Conservation (phyloP, 1,284 basidiomycete genomes). For the Moniliophthora roreri region DNA sequence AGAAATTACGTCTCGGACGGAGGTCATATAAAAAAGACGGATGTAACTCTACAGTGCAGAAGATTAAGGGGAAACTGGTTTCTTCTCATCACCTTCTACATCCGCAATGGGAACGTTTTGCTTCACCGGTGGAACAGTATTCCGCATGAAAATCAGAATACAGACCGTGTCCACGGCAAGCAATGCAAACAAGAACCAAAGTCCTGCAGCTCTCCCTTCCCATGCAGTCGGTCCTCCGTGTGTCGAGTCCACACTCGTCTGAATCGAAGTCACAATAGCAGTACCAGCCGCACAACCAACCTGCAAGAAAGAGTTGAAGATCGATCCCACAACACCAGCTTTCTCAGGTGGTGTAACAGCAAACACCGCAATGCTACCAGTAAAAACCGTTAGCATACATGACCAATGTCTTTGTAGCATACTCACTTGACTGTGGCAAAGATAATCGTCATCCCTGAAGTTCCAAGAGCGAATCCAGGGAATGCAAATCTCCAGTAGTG, state of each 20-base stretch:
- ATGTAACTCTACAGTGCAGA: too few species aligned
- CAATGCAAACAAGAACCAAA: constrained; percentile 7
- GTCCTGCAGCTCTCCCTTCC: constrained; percentile 3
- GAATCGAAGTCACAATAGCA: constrained; percentile 1
- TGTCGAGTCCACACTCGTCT: background rate
- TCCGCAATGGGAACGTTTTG: background rate
- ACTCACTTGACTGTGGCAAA: constrained; percentile 38
- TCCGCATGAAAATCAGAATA: constrained; percentile 1
- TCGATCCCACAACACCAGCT: constrained; percentile 1
- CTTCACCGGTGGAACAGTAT: background rate
- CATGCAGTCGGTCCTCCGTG: background rate
- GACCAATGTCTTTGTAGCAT: background rate
- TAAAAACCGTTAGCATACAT: background rate
- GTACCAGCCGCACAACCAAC: background rate
- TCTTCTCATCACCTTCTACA: too few species aligned
- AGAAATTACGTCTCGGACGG: too few species aligned
- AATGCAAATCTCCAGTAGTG: constrained; percentile 49
- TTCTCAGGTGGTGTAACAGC: background rate
- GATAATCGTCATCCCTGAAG: constrained; percentile 33
- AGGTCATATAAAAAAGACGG: too few species aligned
- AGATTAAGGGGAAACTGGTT: too few species aligned
- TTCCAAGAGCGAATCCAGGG: constrained; percentile 49
- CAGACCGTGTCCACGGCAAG: background rate
- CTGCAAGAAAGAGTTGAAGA: constrained; percentile 1
- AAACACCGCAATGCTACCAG: background rate